Conservation (phyloP, 805 yeast species). For the Saccharomyces eubayanus region DNA sequence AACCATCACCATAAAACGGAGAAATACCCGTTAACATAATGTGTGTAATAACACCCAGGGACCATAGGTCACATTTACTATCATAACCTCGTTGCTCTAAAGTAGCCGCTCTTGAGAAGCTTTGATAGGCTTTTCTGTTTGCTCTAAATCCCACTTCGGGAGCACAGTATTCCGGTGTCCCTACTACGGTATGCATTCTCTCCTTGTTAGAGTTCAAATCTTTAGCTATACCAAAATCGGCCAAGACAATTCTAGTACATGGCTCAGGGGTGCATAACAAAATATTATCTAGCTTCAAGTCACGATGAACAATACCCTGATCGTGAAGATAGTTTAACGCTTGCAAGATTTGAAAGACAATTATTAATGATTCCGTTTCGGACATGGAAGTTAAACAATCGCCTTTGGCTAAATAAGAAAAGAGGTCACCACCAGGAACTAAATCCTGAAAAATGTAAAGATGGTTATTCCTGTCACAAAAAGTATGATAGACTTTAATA, state of each 20-base stretch:
- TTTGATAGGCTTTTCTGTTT: slow-evolving; percentile 22
- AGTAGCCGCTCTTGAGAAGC: slow-evolving; percentile 23
- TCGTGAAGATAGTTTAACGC: slow-evolving; percentile 51
- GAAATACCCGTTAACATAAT: slow-evolving; percentile 56
- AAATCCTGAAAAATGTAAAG: slow-evolving; percentile 43
- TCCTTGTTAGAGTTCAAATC: slow-evolving; percentile 17
- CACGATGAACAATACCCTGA: slow-evolving; percentile 54
- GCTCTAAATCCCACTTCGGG: slow-evolving; percentile 54
- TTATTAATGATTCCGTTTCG: slow-evolving; percentile 47
- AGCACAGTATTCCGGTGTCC: slow-evolving; percentile 65
- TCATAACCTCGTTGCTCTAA: slow-evolving; percentile 38
- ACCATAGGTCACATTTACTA: slow-evolving; percentile 60
- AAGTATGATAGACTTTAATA: slow-evolving; percentile 37
- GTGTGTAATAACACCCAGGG: slow-evolving; percentile 53
- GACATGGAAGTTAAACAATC: slow-evolving; percentile 35
- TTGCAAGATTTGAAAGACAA: slow-evolving; percentile 46
- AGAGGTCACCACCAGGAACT: slow-evolving; percentile 51
- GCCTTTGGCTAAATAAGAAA: slow-evolving; percentile 43
- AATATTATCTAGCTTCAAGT: slow-evolving; percentile 59
- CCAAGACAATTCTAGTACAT: slow-evolving; percentile 46
- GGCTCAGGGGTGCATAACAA: slow-evolving; percentile 46
- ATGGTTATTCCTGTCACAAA: slow-evolving; percentile 17
- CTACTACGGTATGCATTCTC: slow-evolving; percentile 45
- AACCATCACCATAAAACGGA: slow-evolving; percentile 48
- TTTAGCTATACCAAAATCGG: slow-evolving; percentile 61